Conservation (phyloP, 2,329 filamentous ascomycete species). For the Fusarium decemcellulare region DNA sequence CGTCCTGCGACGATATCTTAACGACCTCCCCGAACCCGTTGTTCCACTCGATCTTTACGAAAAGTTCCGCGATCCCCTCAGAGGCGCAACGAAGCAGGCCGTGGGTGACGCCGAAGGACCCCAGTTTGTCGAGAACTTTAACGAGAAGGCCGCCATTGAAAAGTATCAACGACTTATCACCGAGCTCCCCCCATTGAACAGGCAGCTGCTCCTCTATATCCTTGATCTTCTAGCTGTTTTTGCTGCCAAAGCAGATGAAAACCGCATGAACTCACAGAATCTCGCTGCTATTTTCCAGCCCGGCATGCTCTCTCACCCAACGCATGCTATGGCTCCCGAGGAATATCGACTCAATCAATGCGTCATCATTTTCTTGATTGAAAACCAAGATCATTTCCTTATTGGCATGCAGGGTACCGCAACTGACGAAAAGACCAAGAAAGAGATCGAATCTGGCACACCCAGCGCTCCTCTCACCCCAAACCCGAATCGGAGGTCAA, state of each 20-base stretch:
- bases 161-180: slow-evolving; percentile 93
- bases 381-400: slow-evolving; percentile 98
- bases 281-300: slow-evolving; percentile 98
- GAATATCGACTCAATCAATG: slow-evolving; percentile 97
- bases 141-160: slow-evolving; percentile 79
- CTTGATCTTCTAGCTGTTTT: slow-evolving; percentile 96
- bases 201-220: slow-evolving; percentile 94
- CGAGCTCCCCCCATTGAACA: slow-evolving; percentile 91
- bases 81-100: slow-evolving; percentile 78
- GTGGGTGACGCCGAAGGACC: slow-evolving; percentile 77
- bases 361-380: slow-evolving; percentile 96
- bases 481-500: slow-evolving; percentile 66
- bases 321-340: slow-evolving; percentile 94
- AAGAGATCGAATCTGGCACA: slow-evolving; percentile 78
- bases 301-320: slow-evolving; percentile 92
- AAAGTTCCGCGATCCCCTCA: slow-evolving; percentile 87
- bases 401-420: slow-evolving; percentile 99
- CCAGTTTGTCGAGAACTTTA: slow-evolving; percentile 76
- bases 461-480: slow-evolving; percentile 62
- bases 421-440: slow-evolving; percentile 85
- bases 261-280: slow-evolving; percentile 97
- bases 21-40: slow-evolving; percentile 96
- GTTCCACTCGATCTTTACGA: slow-evolving; percentile 96
- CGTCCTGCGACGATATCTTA: slow-evolving; percentile 93
- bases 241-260: slow-evolving; percentile 95